Base-by-base conservation (phyloP, 2,329 filamentous ascomycete species). In the Verruconis gallopava region DNA sequence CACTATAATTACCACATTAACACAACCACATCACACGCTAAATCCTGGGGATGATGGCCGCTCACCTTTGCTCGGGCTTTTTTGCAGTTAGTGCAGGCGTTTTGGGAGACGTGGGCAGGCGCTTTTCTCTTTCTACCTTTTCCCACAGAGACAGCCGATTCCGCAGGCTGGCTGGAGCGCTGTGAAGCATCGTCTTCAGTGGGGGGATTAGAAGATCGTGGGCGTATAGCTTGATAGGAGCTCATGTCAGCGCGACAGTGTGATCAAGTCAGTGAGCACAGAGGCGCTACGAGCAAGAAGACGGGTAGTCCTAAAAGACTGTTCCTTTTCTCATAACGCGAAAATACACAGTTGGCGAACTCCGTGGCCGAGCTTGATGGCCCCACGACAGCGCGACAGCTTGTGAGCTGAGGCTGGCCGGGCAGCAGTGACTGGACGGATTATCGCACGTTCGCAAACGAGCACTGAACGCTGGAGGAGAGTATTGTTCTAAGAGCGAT, bases 1-100 rank as follows among this genome's bases (percentile, higher is more conserved):
- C 53, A 55, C 53, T 55, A 43, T 13, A 28, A 21, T 4, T 14
- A 13, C 4, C n/a, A 15, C n/a, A 40, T 32, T 19, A 43, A 40
- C 21, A 21, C 14, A 37, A 17, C n/a, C 32, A 36, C 34, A 9
- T 21, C 37, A 15, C 13, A 15, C 28, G 18, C n/a, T 34, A 36
- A 18, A 11, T n/a, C 37, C 18, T 15, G 38, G 5, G 35, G 4
- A 6, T 30, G 35, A 22, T 21, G 21, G 21, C 5, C 14, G n/a
- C 33, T 32, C 49, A 55, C 53, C 48, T 53, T 55, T 44, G 53
- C 50, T 28, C 53, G 42, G n/a, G 53, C 53, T 34, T 49, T 49
- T 35, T 54, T 51, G 45, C 53, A 55, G 19, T 52, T 51, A 21
- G 46, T 53, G 44, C 53, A 55, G 6, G 53, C 53, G 42, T 54